Evolutionary conservation across 345 rosid species (phyloP), one percentile per base, ranked within the genome.

Genomic region (Microthlaspi erraticum): DNA sequence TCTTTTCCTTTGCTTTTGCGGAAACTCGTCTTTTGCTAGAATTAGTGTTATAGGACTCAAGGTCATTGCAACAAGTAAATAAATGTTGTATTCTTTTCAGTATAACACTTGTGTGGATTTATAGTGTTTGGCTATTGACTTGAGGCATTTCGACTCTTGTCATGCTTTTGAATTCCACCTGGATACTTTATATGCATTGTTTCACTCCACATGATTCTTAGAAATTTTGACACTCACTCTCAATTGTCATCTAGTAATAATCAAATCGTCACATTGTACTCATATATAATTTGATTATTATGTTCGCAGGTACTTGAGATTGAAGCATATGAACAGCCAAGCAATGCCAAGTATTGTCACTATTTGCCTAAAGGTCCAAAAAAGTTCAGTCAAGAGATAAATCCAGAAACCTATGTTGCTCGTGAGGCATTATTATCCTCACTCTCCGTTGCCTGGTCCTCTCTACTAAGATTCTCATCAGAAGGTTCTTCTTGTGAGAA

Each of bases 361-460:
- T 42, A 70, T 29, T 54, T 66, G 48, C 19, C 65, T 58, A 77
- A 60, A 81, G 49, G 71, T 68, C 64, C 49, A 53, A 70, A 58
- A 49, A 77, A 44, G 10, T 70, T 71, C 71, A 29, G 29, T 41
- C 60, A 52, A 33, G 86, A 84, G 52, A 80, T 91, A 66, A 79
- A 86, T 29, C 82, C 90, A 64, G 78, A 77, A 12, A 83, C 79
- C 54, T 94, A 87, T 81, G 90, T 89, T 77, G 88, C 87, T 66
- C 88, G 82, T 29, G 79, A 78, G 79, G 95, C 87, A 70, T 77
- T 83, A 80, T 71, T 94, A 45, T 81, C 91, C 56, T 80, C 89
- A 55, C 83, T 84, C 60, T 76, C 81, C 53, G 83, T 89, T 64
- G 83, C 95, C 71, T 94, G 99, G 99, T 94, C 96, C 14, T 90